Evolutionary conservation across 2,329 filamentous ascomycete genomes (phyloP), one percentile per base, ranked within the genome.

Genomic region (Claviceps maximensis): DNA sequence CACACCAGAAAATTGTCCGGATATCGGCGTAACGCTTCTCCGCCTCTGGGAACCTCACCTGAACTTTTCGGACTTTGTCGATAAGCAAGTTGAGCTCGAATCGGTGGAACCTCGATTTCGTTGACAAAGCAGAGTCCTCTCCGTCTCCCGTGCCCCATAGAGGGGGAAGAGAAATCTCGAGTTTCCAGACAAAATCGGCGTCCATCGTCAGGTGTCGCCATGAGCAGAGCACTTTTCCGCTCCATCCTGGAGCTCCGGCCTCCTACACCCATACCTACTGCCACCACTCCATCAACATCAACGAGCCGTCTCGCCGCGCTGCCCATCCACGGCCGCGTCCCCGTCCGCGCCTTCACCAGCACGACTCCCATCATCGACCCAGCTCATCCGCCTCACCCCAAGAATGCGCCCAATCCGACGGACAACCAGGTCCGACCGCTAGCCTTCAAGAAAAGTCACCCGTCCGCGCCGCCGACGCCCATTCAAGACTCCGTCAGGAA

Each of bases 201-300:
- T 49, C 45, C 38, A 9, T 19, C 42, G 21, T 60, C 60, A 59
- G 53, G 58, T 63, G 57, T 51, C 53, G 62, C 46, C 47, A 80
- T 80, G 77, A 79, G 76, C 65, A 75, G 80, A 65, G 74, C 78
- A 58, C 69, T 86, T 57, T 73, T 84, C 60, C 78, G 79, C 72
- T 83, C 80, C 68, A 69, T 81, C 47, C 66, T 82, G 68, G 81
- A 83, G 73, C 74, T 82, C 51, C 74, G 77, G 60, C 68, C 44
- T 10, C 13, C 60, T 56, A 59, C 57, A 44, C 23, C 63, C 50
- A 27, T 36, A 17, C 17, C 60, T 56, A 59, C 57, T 42, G 19
- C 63, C 50, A 29, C 56, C 53, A 56, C 60, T 44, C 55, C 61
- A 36, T 59, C 25, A 29, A 47, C 45, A 36, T 59, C 27, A 31